Base-by-base conservation (phyloP, 495 filamentous ascomycete genomes). In the Tirmania nivea region DNA sequence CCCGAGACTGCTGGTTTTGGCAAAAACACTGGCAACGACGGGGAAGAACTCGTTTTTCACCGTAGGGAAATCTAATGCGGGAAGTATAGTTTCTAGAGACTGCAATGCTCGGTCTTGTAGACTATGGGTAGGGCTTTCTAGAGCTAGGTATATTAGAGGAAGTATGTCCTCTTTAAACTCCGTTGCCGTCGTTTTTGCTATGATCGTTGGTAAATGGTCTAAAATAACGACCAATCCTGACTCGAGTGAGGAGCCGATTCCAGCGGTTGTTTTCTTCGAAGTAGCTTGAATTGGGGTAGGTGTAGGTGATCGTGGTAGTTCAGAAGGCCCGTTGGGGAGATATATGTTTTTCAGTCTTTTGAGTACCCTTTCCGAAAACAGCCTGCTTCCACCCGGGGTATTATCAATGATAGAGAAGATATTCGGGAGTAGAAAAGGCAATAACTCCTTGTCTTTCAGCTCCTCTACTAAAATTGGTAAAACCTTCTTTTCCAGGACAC, bases 11-110 rank as follows among this genome's bases (percentile, higher is more conserved):
- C 76, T 89, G 7, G 90, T 97, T 60, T 82, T 86, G 58, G 80
- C 85, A 63, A 97, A 97, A 1, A 94, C 87, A 10, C 72, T 69
- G 6, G 90, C 83, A 57, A 97, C 79, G 12, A 88, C 77, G 0
- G 90, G 90, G 62, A 97, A 97, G 0, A 97, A 72, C 35, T 96
- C 88, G 60, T 88, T 86, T 64, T 95, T 96, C 56, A 94, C 83
- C 2, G 90, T 96, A 51, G 81, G 88, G 59, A 95, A 96, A 62
- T 97, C 90, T 10, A 96, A 75, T 16, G 86, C 77, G 0, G 84
- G 79, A 31, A 96, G 69, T 34, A 95, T 72, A 1, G 72, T 68
- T 16, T 83, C 78, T 10, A 97, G 69, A 17, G 78, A 79, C 51
- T 80, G 74, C 17, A 96, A 71, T 10, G 85, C 76, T 12, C 81